Evolutionary conservation across 192 early-diverging fungal genomes (phyloP), one percentile per base, ranked within the genome.

Genomic region (Coemansia sp.): DNA sequence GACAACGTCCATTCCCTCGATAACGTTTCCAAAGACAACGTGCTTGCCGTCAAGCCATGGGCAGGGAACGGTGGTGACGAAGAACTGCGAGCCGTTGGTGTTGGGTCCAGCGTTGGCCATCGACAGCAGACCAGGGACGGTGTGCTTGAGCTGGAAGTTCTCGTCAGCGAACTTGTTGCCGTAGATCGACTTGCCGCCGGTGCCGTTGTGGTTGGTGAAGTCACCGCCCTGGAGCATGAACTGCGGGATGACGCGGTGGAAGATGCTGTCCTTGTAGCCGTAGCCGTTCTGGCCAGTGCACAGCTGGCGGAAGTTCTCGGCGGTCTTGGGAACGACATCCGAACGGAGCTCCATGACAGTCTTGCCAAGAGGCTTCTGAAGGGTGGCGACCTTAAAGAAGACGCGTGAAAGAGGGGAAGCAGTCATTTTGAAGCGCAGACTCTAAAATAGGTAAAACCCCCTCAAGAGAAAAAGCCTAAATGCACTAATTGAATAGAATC

Each of bases 211-310:
- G 56, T 84, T 86, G 50, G 91, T 92, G 61, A 94, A 91, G 77
- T 94, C 92, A 53, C 92, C 92, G 69, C 94, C 94, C 86, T 98
- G 95, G 69, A 91, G 84, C 93, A 96, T 96, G 65, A 96, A 95
- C 42, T 84, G 64, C 74, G 92, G 88, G 72, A 94, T 94, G 9
- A 94, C 83, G 49, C 95, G 91, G 77, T 98, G 96, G 87, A 97
- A 98, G 18, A 73, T 83, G 52, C 85, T 85, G 58, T 88, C 92
- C 76, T 87, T 89, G 85, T 88, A 94, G 19, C 79, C 74, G 49
- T 69, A 66, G 16, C 77, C 79, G 49, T 83, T 70, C 53, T 80
- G 70, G 26, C 86, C 86, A 4, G 76, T 75, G 64, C 76, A 71
- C 47, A 93, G 85, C 45, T 85, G 85, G 43, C 89, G 87, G 85